Conservation (phyloP, 805 yeast species). For the Teunomyces stri region DNA sequence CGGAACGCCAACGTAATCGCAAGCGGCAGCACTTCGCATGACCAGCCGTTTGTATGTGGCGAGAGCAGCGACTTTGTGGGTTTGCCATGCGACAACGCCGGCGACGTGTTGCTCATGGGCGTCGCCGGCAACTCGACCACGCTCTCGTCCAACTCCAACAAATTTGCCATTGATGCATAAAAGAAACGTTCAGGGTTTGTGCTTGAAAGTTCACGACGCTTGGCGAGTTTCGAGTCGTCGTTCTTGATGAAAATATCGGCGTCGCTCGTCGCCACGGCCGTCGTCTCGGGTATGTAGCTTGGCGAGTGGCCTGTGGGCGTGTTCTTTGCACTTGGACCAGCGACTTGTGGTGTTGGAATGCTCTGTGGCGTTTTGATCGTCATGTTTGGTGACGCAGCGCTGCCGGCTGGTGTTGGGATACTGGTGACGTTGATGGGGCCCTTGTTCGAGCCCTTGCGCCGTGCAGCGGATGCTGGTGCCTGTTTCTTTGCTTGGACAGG, state of each 20-base stretch:
- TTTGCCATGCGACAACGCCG: constrained; percentile 15
- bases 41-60: constrained; percentile 35
- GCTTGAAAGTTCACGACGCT: constrained; percentile 45
- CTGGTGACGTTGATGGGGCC: constrained; percentile 23
- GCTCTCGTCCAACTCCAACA: constrained; percentile 45
- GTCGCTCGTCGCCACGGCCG: constrained; percentile 10
- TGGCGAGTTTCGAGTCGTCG: constrained; percentile 43
- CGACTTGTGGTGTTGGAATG: constrained; percentile 41
- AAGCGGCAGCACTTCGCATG: constrained; percentile 44
- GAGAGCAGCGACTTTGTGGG: constrained; percentile 36
- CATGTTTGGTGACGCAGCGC: constrained; percentile 39
- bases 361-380: constrained; percentile 44
- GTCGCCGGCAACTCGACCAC: constrained; percentile 21
- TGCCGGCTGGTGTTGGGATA: constrained; percentile 35
- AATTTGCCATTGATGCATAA: constrained; percentile 49
- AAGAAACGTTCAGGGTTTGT: constrained; percentile 49
- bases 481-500: constrained; percentile 7
- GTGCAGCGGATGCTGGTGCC: constrained; percentile 13
- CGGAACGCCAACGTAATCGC: constrained; percentile 46
- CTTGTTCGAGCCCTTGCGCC: constrained; percentile 23
- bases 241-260: constrained; percentile 22
- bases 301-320: constrained; percentile 43
- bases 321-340: constrained; percentile 37
- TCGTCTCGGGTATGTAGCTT: constrained; percentile 13
- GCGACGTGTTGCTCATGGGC: constrained; percentile 32